Evolutionary conservation across 1,284 basidiomycete species (phyloP), one percentile per base, ranked within the genome.

Genomic region (Uromyces viciae-fabae): DNA sequence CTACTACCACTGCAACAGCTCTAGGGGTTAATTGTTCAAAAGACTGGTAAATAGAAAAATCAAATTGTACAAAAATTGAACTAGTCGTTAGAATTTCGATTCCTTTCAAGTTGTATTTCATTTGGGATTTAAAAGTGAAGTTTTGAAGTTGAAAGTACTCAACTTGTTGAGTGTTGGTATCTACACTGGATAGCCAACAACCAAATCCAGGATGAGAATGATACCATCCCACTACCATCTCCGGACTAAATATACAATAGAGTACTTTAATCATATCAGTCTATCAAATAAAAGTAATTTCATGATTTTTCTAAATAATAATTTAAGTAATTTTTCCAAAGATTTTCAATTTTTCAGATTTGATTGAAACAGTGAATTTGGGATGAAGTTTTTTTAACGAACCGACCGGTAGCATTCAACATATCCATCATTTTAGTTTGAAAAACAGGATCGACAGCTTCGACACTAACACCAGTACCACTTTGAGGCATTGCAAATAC

Each of bases 401-500:
- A 94, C 94, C 95, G 89, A 82, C 97, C 97, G 1, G 97, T 99
- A 88, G 99, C 97, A 87, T 99, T 99, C 84, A 99, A 88, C 95
- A 99, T 99, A 83, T 99, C 97, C 82, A 98, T 89, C 97, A 99
- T 99, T 87, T 93, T 98, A 22, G 92, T 93, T 87, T 99, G 97
- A 88, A 99, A 99, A 46, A 99, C 97, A 83, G 98, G 95, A 87
- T 99, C 97, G 2, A 99, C 97, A 17, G 96, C 97, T 87, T 99
- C 96, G 83, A 99, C 96, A 76, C 94, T 96, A 68, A 99, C 96
- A 0, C 95, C 97, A 22, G 97, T 99, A 83, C 97, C 97, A 25
- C 94, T 95, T 85, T 99, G 97, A 46, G 97, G 97, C 97, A 99
- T 99, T 64, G 97, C 97, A 85, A 99, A 99, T 82, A 99, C 97